A percentile compares a stretch with the other conserved stretches of the same genome.
Conservation (phyloP, 1,284 basidiomycete species). For the Fomes fomentarius region DNA sequence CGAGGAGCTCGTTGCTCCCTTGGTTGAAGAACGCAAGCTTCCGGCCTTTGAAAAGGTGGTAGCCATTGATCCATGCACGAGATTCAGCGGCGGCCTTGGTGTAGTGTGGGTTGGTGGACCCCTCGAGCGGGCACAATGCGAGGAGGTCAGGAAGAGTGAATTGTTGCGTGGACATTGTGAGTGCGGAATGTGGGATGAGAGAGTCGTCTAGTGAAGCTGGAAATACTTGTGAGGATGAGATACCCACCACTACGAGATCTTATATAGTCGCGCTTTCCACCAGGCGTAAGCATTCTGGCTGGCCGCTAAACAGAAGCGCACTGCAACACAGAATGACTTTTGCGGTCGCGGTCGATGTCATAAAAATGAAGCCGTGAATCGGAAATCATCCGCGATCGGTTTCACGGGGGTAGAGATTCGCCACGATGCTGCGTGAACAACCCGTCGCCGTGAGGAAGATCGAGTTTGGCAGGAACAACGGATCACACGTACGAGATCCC, state of each 20-base stretch:
- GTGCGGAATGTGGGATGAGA: neutral
- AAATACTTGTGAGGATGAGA: neutral
- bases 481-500: neutral
- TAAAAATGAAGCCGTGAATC: neutral
- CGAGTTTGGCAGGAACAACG: neutral
- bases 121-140: slow-evolving; percentile 49
- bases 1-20: slow-evolving; percentile 64
- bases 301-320: neutral
- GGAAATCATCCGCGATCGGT: slow-evolving; percentile 1
- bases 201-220: neutral
- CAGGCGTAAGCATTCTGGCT: no score
- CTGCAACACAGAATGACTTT: neutral
- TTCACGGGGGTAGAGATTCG: slow-evolving; percentile 1
- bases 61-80: slow-evolving; percentile 64
- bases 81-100: slow-evolving; percentile 57
- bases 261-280: slow-evolving; percentile 7
- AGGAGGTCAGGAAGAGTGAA: slow-evolving; percentile 63
- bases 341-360: neutral
- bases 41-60: slow-evolving; percentile 59
- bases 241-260: neutral
- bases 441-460: neutral
- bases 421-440: slow-evolving; percentile 1
- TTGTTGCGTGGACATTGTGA: slow-evolving; percentile 20
- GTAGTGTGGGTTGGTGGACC: slow-evolving; percentile 56
- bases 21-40: slow-evolving; percentile 65